Evolutionary conservation across 2,329 filamentous ascomycete genomes (phyloP).

Genomic region (Zymoseptoria ardabiliae): DNA sequence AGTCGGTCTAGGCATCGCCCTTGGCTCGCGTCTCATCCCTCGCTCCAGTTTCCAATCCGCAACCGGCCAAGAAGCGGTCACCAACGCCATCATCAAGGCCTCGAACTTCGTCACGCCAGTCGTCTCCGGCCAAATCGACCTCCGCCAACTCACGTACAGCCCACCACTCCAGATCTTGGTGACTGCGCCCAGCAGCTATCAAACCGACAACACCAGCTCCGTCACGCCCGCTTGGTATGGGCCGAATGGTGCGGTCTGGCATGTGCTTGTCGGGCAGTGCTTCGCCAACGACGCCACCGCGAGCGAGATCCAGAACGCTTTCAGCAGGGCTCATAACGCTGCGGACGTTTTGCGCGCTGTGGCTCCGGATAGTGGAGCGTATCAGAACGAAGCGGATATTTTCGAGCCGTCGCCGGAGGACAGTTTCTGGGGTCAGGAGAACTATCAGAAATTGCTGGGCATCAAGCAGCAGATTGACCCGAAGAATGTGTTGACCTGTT

Average conservation of each 20-base stretch:
- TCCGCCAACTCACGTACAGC: constrained; percentile 6
- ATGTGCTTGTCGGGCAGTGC: constrained; percentile 5
- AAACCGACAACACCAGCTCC: constrained; percentile 10
- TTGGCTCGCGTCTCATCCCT: constrained; percentile 13
- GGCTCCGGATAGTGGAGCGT: constrained; percentile 16
- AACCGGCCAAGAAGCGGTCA: constrained; percentile 5
- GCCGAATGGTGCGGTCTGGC: constrained; percentile 4
- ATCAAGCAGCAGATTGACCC: constrained; percentile 20
- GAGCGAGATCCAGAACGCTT: constrained; percentile 5
- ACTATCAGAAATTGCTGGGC: constrained; percentile 15
- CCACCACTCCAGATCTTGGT: constrained; percentile 13
- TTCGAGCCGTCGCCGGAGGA: constrained; percentile 13
- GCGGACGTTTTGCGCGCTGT: constrained; percentile 6
- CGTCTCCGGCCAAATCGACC: background rate
- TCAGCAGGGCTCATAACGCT: constrained; percentile 7
- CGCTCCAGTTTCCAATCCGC: constrained; percentile 4
- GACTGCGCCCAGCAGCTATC: constrained; percentile 14
- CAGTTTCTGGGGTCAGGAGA: constrained; percentile 16
- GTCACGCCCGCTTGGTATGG: constrained; percentile 16
- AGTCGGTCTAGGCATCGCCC: constrained; percentile 13
- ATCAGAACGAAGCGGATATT: constrained; percentile 21
- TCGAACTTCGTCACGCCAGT: constrained; percentile 1
- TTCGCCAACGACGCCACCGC: constrained; percentile 10
- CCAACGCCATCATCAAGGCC: constrained; percentile 4
- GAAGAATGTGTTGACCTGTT: constrained; percentile 18